A percentile compares a stretch with the other conserved stretches of the same genome.
Evolutionary conservation across 2,329 filamentous ascomycete genomes (phyloP).

Genomic region (Alternaria triticimaculans): DNA sequence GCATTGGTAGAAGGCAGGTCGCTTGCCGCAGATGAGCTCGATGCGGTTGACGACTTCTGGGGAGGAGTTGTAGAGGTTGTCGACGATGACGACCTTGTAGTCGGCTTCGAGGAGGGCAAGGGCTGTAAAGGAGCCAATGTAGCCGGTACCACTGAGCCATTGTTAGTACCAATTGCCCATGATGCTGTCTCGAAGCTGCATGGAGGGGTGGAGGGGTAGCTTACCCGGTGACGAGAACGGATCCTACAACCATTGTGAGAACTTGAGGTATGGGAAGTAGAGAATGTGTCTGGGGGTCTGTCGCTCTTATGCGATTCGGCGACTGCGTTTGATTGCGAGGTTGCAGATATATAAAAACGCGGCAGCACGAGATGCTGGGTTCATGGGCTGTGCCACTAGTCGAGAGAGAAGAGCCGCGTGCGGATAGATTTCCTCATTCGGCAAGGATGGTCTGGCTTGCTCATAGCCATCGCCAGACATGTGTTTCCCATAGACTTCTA

Average conservation of each 20-base stretch:
- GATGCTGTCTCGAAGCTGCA: constrained; percentile 2
- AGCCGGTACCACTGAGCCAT: constrained; percentile 82
- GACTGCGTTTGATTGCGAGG: constrained; percentile 13
- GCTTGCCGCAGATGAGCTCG: constrained; percentile 89
- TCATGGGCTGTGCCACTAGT: constrained; percentile 20
- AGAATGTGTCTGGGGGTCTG: background rate
- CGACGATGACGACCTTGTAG: constrained; percentile 95
- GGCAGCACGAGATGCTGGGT: constrained; percentile 20
- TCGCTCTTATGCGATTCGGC: background rate
- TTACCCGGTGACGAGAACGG: constrained; percentile 92
- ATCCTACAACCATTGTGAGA: constrained; percentile 75
- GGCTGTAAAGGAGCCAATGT: constrained; percentile 97
- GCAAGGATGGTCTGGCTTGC: constrained; percentile 1
- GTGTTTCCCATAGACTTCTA: background rate
- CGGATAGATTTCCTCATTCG: constrained; percentile 27
- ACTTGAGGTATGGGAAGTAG: background rate
- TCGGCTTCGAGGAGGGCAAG: constrained; percentile 90
- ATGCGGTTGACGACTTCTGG: constrained; percentile 91
- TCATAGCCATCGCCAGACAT: background rate
- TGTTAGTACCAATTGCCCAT: constrained; percentile 11
- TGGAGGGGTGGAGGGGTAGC: constrained; percentile 41
- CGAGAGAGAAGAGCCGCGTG: constrained; percentile 6
- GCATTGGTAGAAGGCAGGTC: constrained; percentile 80
- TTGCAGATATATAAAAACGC: constrained; percentile 27
- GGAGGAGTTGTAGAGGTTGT: constrained; percentile 97